phyloP scores from a whole-genome alignment of 202 grass and related monocot species.

The Schoenoplectus triqueter region DNA sequence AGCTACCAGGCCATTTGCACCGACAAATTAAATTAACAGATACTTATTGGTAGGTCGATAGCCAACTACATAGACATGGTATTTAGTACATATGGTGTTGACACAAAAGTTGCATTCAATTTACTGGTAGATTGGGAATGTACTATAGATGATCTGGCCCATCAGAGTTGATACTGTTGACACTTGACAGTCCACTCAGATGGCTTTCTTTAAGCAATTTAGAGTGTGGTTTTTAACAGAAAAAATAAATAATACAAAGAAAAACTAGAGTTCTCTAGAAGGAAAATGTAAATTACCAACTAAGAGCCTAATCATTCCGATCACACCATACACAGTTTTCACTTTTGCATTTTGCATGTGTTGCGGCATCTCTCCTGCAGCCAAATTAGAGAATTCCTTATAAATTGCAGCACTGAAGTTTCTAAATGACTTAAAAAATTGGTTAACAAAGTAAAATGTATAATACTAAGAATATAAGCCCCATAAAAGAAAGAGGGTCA shows the following conservation, averaged over 20 bases:
- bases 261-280: background rate
- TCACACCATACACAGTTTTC: conserved; percentile 65
- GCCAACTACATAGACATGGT: background rate
- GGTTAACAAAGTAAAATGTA: conserved; percentile 13
- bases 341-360: conserved; percentile 49
- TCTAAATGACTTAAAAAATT: conserved; percentile 14
- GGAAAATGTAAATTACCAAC: conserved; percentile 41
- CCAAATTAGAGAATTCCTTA: conserved; percentile 23
- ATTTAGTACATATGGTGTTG: background rate
- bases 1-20: no score
- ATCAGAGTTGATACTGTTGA: background rate
- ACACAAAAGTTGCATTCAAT: conserved; percentile 6
- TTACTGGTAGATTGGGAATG: background rate
- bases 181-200: background rate
- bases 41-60: background rate
- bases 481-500: conserved; percentile 11
- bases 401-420: background rate
- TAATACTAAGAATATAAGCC: conserved; percentile 3
- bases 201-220: background rate
- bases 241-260: background rate
- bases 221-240: background rate
- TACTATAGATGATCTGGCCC: background rate
- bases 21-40: background rate
- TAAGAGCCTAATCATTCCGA: conserved; percentile 87
- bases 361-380: conserved; percentile 43